phyloP scores from a whole-genome alignment of 1,139 yeast species.

The Suhomyces panamericanus region DNA sequence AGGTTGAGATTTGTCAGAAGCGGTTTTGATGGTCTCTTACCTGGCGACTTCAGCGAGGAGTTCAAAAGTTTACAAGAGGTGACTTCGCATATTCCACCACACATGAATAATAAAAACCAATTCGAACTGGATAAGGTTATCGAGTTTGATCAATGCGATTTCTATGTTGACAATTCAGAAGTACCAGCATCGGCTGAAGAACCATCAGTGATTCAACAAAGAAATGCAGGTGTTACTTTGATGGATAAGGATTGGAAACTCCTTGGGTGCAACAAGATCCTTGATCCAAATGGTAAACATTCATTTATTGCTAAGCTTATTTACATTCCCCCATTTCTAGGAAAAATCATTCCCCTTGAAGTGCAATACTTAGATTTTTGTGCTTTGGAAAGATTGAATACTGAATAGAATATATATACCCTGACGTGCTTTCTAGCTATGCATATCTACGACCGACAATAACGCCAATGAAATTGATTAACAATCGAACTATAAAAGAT shows the following conservation, averaged over 20 bases:
- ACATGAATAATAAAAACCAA: conserved; percentile 72
- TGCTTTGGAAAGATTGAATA: conserved; percentile 26
- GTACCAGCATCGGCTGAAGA: conserved; percentile 33
- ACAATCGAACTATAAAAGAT: background rate
- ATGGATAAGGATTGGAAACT: conserved; percentile 40
- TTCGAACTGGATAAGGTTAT: conserved; percentile 56
- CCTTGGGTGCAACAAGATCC: conserved; percentile 42
- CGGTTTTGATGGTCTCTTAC: conserved; percentile 84
- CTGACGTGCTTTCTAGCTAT: no score
- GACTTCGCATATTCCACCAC: conserved; percentile 50
- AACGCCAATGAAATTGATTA: background rate
- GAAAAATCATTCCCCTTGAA: conserved; percentile 23
- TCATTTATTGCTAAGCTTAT: conserved; percentile 48
- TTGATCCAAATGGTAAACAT: conserved; percentile 48
- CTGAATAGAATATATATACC: background rate
- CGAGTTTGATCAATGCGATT: conserved; percentile 51
- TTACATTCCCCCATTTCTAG: conserved; percentile 40
- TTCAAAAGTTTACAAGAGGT: conserved; percentile 21
- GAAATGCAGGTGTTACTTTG: conserved; percentile 1
- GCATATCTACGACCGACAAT: background rate
- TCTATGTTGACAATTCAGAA: conserved; percentile 55
- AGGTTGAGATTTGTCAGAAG: conserved; percentile 69
- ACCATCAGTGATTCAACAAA: conserved; percentile 21
- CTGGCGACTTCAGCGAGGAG: conserved; percentile 75
- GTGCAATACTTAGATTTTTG: conserved; percentile 50